Base-by-base conservation (phyloP, 2,329 filamentous ascomycete species). In the Setomelanomma holmii region DNA sequence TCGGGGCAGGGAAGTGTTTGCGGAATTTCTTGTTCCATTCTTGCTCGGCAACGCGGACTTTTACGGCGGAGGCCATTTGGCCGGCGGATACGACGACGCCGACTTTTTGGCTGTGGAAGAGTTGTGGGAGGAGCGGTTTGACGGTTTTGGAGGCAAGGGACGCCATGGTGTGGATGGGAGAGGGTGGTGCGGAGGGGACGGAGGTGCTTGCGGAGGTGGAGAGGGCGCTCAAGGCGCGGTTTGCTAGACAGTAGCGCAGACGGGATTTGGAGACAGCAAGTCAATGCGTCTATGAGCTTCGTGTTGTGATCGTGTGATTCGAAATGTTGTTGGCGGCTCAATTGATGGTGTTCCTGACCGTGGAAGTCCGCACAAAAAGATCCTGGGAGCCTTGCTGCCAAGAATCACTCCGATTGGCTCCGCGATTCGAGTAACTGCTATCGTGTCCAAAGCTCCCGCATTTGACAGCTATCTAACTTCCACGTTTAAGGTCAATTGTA, bases 51-150 rank as follows among this genome's bases (percentile, higher is more conserved):
- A 93, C 82, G 60, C 86, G 84, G 56, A 93, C 90, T 76, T 90
- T 92, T 51, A 92, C 89, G 2, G 89, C 92, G 76, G 88, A 90
- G 53, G 86, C 77, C 88, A 92, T 92, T 53, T 87, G 82, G 17
- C 90, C 90, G 5, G 89, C 86, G 36, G 89, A 91, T 43, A 93
- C 84, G 20, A 93, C 90, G 35, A 93, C 85, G 56, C 89, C 89
- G 2, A 69, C 64, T 56, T 72, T 70, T 17, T 67, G 58, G 41
- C 61, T 67, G 21, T 64, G 64, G n/a, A 69, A 58, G 43, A 60
- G 55, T 44, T 63, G 60, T 4, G 64, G 64, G 5, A 74, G 51
- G 35, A 73, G 61, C 12, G 67, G 60, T 11, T 50, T 55, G 11
- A 52, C 53, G 19, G 59, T 46, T 36, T 58, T 65, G 19, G 30